A percentile compares a stretch with the other conserved stretches of the same genome.
Conservation (phyloP, 768 basidiomycete species). For the Tulasnella sp. region DNA sequence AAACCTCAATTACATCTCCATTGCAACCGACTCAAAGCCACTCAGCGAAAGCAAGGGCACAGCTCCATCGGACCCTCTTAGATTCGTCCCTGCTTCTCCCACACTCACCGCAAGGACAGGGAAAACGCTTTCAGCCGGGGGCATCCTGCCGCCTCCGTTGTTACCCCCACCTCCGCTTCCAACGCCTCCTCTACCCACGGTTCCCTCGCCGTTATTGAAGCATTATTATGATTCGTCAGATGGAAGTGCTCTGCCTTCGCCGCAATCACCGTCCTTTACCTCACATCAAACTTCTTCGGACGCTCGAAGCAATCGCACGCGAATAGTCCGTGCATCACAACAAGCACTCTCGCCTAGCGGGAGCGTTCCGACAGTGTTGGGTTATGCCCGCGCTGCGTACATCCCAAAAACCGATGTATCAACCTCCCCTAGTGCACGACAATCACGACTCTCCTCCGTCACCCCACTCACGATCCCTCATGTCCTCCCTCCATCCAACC, state of each 20-base stretch:
- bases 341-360: not conserved
- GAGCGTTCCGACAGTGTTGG: conserved; percentile 4
- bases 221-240: no score
- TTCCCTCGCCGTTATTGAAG: no score
- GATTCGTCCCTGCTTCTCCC: not conserved
- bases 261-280: no score
- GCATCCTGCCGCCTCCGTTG: no score
- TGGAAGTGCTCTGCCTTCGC: no score
- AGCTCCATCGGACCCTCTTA: not conserved
- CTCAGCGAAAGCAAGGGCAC: not conserved
- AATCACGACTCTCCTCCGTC: no score
- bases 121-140: conserved; percentile 10
- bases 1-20: not conserved
- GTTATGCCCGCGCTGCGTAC: conserved; percentile 12
- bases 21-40: not conserved
- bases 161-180: no score
- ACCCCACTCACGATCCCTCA: conserved; percentile 11
- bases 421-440: not conserved
- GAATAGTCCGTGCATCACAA: conserved; percentile 9
- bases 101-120: not conserved
- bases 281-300: no score
- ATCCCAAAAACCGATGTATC: conserved; percentile 8
- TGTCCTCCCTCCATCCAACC: not conserved
- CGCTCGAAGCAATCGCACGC: no score
- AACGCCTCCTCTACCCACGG: no score